Conservation (phyloP, 305 asterid species). For the Withania somnifera region DNA sequence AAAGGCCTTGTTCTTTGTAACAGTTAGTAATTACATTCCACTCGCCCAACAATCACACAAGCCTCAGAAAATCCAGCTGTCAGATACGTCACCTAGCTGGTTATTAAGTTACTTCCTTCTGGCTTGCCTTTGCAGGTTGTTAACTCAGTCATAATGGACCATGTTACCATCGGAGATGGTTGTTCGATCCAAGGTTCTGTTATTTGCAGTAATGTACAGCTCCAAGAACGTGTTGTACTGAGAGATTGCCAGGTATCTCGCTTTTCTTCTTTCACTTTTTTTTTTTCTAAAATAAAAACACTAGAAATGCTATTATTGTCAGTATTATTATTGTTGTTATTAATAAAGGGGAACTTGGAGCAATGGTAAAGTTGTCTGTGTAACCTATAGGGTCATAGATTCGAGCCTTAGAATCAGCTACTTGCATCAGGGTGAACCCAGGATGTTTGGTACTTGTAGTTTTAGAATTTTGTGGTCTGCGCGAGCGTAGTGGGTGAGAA, state of each 20-base stretch:
- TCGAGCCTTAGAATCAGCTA: neutral
- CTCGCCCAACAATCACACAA: neutral
- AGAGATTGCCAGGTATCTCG: constrained; percentile 73
- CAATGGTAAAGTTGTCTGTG: neutral
- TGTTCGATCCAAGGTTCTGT: constrained; percentile 91
- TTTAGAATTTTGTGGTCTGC: neutral
- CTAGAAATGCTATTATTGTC: neutral
- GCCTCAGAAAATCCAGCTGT: neutral
- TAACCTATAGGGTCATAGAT: neutral
- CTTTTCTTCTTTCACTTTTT: constrained; percentile 7
- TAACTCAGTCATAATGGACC: constrained; percentile 84
- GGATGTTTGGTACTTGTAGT: neutral
- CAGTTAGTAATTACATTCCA: neutral
- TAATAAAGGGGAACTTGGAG: neutral
- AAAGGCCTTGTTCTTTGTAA: no score
- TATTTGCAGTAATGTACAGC: constrained; percentile 81
- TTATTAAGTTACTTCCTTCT: neutral
- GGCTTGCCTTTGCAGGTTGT: constrained; percentile 42
- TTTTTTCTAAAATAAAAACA: neutral
- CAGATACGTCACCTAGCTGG: neutral
- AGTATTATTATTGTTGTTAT: neutral
- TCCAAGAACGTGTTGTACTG: constrained; percentile 81
- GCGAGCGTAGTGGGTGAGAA: neutral
- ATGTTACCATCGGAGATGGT: constrained; percentile 85
- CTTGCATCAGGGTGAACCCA: neutral